Conservation (phyloP, 495 filamentous ascomycete species). For the Arthonia radiata region DNA sequence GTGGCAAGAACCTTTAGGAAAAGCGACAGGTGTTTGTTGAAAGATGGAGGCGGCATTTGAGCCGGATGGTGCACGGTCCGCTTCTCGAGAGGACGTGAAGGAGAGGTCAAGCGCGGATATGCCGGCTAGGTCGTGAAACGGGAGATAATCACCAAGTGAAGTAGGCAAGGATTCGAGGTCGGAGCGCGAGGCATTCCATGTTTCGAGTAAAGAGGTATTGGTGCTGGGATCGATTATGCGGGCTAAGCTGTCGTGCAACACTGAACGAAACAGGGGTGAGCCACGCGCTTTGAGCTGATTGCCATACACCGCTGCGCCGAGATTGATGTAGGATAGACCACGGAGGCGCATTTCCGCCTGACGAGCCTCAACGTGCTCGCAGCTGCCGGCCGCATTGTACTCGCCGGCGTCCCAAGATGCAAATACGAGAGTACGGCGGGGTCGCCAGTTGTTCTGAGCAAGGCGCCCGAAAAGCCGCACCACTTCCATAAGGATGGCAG, state of each 20-base stretch:
- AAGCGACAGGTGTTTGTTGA: too few species aligned
- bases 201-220: constrained; percentile 46
- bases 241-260: constrained; percentile 44
- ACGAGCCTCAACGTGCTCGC: constrained; percentile 69
- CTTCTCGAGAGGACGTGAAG: too few species aligned
- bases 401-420: constrained; percentile 85
- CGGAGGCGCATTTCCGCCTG: constrained; percentile 29
- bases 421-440: constrained; percentile 81
- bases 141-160: constrained; percentile 66
- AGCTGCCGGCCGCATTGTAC: constrained; percentile 85
- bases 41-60: constrained; percentile 22
- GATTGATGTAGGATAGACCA: constrained; percentile 70
- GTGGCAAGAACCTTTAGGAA: constrained; percentile 69
- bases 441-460: constrained; percentile 52
- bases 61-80: too few species aligned
- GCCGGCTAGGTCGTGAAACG: constrained; percentile 87
- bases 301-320: constrained; percentile 66
- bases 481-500: constrained; percentile 74
- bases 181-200: constrained; percentile 45
- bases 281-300: constrained; percentile 46
- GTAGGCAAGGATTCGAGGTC: constrained; percentile 42
- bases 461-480: constrained; percentile 62
- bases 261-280: constrained; percentile 49
- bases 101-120: constrained; percentile 70
- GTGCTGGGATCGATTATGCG: constrained; percentile 44